Evolutionary conservation across 768 basidiomycete species (phyloP).

Genomic region (Kwoniella shandongensis): DNA sequence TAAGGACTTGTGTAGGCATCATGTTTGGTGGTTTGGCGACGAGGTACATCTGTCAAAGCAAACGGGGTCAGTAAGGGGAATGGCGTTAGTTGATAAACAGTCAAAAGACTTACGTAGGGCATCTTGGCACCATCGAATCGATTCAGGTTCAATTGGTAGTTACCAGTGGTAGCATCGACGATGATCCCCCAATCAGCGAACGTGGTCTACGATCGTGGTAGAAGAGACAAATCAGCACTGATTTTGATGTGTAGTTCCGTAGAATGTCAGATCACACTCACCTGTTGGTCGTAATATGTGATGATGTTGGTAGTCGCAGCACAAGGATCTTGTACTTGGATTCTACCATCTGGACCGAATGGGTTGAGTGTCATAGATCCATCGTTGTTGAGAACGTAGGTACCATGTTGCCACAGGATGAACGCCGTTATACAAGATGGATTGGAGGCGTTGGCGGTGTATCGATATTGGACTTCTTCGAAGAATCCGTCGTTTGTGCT

Average conservation of each 20-base stretch:
- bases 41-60: conserved; percentile 48
- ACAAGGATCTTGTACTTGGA: conserved; percentile 93
- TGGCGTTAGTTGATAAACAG: not conserved
- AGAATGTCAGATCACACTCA: conserved; percentile 55
- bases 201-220: conserved; percentile 37
- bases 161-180: conserved; percentile 62
- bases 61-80: not conserved
- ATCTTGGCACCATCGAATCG: conserved; percentile 74
- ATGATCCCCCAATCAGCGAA: conserved; percentile 68
- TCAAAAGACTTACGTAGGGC: conserved; percentile 61
- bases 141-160: conserved; percentile 72
- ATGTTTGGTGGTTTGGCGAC: conserved; percentile 72
- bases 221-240: not conserved
- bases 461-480: conserved; percentile 88
- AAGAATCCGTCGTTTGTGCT: conserved; percentile 75
- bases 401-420: conserved; percentile 88
- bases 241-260: no score
- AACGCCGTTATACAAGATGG: conserved; percentile 88
- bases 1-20: conserved; percentile 71
- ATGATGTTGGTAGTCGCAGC: conserved; percentile 84
- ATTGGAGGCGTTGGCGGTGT: conserved; percentile 75
- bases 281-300: conserved; percentile 75
- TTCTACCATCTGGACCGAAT: conserved; percentile 76
- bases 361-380: conserved; percentile 76
- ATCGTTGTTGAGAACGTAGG: conserved; percentile 65